Percentiles rank a stretch among this genome's conserved stretches.
phyloP scores from a whole-genome alignment of 495 filamentous ascomycete species.

The Terfezia claveryi region DNA sequence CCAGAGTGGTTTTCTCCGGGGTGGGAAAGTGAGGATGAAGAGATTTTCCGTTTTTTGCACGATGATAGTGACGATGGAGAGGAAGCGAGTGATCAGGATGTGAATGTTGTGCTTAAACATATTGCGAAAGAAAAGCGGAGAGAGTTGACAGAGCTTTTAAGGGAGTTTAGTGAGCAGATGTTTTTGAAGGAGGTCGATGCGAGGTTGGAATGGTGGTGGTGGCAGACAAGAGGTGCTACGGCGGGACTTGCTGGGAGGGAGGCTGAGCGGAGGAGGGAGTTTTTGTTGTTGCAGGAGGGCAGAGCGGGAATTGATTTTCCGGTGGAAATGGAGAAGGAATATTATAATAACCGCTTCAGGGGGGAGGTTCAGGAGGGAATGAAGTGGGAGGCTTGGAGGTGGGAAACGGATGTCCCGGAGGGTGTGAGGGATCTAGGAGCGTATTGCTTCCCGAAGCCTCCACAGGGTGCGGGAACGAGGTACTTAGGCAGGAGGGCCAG shows the following conservation, averaged over 20 bases:
- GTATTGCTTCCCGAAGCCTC: background rate
- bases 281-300: background rate
- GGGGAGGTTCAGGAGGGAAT: background rate
- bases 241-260: background rate
- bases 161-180: background rate
- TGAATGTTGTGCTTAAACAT: background rate
- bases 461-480: background rate
- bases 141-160: background rate
- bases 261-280: background rate
- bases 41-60: background rate
- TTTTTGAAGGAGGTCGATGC: background rate
- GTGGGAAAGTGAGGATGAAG: background rate
- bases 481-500: background rate
- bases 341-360: background rate
- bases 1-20: background rate
- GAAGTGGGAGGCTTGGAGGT: background rate
- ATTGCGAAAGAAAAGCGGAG: background rate
- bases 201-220: background rate
- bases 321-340: background rate
- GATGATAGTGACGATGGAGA: background rate
- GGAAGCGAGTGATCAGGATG: background rate
- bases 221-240: background rate
- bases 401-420: background rate
- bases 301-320: background rate
- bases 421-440: background rate